Evolutionary conservation across 768 basidiomycete genomes (phyloP), one percentile per base, ranked within the genome.

Genomic region (Leccinum barrowsii): DNA sequence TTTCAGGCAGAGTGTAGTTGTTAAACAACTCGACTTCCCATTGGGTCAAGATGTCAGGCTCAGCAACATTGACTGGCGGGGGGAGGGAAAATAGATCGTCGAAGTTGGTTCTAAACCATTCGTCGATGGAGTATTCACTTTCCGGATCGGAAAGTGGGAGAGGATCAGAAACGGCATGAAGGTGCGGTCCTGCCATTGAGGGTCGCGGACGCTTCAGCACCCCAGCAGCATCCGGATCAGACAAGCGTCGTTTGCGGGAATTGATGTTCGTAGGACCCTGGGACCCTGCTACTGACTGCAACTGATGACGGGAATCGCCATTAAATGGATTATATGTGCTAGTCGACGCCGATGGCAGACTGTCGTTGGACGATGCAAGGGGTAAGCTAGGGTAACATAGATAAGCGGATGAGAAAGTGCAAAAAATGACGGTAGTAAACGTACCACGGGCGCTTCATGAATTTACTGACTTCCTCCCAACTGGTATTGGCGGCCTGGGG

Each of bases 11-110:
- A 3, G 5, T 51, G 1, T 75, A 69, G 0, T 70, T 56, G 7
- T 65, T 62, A 32, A 74, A 74, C 52, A 77, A 22, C 7, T 75
- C 67, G 1, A 80, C 67, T 37, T 78, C 70, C 51, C 75, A 59
- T 0, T 57, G 70, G 3, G 63, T n/a, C 0, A 63, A 66, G 1
- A 57, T 49, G n/a, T 76, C 72, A 3, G 68, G 64, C 13, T 67
- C 62, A 0, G 56, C 57, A 0, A 63, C 59, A 26, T 65, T 59
- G 1, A 2, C 47, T 24, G 47, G 47, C 12, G 47, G 47, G 6
- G 47, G 47, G 7, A 48, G 21, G 22, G 21, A 22, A 24, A 76
- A 74, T 8, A 70, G 32, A 11, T 50, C 3, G 10, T 59, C 57
- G 52, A 73, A 68, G 40, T 65, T 60, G 4, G 65, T 57, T 13